A percentile compares a stretch with the other conserved stretches of the same genome.
phyloP scores from a whole-genome alignment of 306 rosid genomes.

The Rosa persica region DNA sequence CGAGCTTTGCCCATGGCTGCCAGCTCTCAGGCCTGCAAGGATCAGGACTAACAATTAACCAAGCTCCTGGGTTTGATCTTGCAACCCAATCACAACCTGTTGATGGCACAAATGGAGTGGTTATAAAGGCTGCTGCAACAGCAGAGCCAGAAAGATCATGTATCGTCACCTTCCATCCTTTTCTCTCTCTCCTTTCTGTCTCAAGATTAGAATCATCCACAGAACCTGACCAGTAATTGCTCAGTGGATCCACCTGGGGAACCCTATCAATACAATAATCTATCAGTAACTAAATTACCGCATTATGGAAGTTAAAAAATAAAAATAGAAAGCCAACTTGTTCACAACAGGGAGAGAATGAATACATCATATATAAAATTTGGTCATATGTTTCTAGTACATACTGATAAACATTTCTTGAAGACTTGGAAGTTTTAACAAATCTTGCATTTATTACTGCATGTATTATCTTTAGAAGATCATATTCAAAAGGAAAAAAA shows the following conservation, averaged over 20 bases:
- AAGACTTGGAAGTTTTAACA: background rate
- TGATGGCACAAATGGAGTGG: conserved; percentile 97
- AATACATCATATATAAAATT: background rate
- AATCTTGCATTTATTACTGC: background rate
- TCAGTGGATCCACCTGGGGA: conserved; percentile 74
- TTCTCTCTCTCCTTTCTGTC: conserved; percentile 71
- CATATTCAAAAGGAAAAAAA: background rate
- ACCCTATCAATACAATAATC: conserved; percentile 59
- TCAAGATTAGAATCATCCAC: conserved; percentile 52
- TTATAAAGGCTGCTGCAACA: conserved; percentile 98
- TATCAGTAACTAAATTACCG: conserved; percentile 27
- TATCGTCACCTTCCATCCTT: conserved; percentile 98
- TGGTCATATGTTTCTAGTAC: background rate
- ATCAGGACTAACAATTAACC: conserved; percentile 89
- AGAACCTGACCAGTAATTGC: conserved; percentile 71
- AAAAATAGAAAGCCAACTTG: background rate
- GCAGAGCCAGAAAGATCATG: conserved; percentile 99
- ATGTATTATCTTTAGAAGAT: background rate
- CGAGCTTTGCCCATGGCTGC: conserved; percentile 99
- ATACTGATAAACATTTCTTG: background rate
- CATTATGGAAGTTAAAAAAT: background rate
- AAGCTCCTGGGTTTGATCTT: conserved; percentile 88
- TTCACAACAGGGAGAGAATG: background rate
- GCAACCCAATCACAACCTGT: conserved; percentile 98
- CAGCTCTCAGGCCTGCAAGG: conserved; percentile 73